Conservation (phyloP, 1,284 basidiomycete species). For the Puccinia horiana region DNA sequence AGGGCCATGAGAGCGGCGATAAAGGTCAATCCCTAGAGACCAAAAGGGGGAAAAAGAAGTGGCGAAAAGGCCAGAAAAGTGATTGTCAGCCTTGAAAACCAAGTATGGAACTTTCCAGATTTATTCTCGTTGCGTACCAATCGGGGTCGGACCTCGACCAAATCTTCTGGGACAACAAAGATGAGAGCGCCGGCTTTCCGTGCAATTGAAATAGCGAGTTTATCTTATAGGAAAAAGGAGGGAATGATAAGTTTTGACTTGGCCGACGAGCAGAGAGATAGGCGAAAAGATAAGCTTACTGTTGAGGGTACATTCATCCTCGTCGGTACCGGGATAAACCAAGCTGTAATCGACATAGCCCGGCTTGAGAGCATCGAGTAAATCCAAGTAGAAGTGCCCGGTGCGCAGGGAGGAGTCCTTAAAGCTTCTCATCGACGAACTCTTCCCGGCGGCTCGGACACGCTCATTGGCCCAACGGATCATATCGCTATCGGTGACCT, state of each 20-base stretch:
- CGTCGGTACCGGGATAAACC: constrained; percentile 70
- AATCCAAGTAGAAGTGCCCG: constrained; percentile 88
- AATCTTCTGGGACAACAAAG: constrained; percentile 90
- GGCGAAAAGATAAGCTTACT: constrained; percentile 8
- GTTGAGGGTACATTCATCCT: constrained; percentile 89
- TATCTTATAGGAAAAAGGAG: constrained; percentile 63
- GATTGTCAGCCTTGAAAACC: neutral
- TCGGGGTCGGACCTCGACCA: constrained; percentile 56
- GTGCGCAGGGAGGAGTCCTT: constrained; percentile 89
- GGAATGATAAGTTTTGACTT: neutral
- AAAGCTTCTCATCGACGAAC: constrained; percentile 77
- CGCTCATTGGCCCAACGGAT: constrained; percentile 93
- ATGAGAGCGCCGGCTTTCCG: constrained; percentile 96
- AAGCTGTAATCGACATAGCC: constrained; percentile 92
- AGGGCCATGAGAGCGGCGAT: constrained; percentile 48
- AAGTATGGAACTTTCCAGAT: neutral
- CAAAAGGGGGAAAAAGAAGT: neutral
- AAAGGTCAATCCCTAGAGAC: constrained; percentile 41
- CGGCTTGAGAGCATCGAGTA: constrained; percentile 84
- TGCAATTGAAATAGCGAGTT: constrained; percentile 95
- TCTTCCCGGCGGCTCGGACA: constrained; percentile 73
- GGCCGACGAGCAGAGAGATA: neutral
- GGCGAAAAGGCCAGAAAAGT: no score
- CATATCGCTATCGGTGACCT: constrained; percentile 88
- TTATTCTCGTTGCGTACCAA: neutral